Evolutionary conservation across 2,329 filamentous ascomycete genomes (phyloP), one percentile per base, ranked within the genome.

Genomic region (Exophiala calicioides): DNA sequence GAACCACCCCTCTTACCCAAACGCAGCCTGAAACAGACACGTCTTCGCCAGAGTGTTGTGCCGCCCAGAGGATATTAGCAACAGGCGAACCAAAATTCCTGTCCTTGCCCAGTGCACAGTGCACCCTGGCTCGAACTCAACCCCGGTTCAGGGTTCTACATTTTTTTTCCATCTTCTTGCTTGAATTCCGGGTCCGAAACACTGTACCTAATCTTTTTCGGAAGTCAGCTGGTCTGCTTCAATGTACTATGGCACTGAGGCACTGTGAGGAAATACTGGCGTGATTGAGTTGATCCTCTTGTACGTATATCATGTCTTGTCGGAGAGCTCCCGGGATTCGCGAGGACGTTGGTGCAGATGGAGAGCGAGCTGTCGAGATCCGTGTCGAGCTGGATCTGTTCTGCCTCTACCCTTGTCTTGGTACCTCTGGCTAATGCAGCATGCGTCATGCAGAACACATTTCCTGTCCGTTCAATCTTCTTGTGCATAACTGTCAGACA

Each of bases 201-300:
- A 26, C 34, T 54, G 51, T 54, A 53, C 35, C 48, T 41, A 34
- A 38, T 38, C 13, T 39, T 26, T 30, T 43, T 43, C n/a, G 18
- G 44, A 41, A 50, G 47, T 38, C 52, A 55, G 52, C 52, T 52
- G 52, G 52, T 33, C 52, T 55, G 52, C 48, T 55, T 50, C 51
- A n/a, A 37, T 50, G 47, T 50, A 47, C 42, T 50, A 47, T 47
- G 38, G 41, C 35, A 23, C 13, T 32, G 15, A 32, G n/a, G 32
- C 42, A 24, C 31, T 16, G 41, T 37, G 20, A 34, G 35, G 21
- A 39, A 21, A 19, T 26, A 13, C 44, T 39, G 32, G 32, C 32
- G 13, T 16, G 24, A 21, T 24, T 31, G 26, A 37, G 38, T 45
- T 20, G 31, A 36, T 29, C 30, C 26, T 42, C 30, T 39, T 55